phyloP scores from a whole-genome alignment of 176 grass and related monocot genomes.

The Otatea glauca region DNA sequence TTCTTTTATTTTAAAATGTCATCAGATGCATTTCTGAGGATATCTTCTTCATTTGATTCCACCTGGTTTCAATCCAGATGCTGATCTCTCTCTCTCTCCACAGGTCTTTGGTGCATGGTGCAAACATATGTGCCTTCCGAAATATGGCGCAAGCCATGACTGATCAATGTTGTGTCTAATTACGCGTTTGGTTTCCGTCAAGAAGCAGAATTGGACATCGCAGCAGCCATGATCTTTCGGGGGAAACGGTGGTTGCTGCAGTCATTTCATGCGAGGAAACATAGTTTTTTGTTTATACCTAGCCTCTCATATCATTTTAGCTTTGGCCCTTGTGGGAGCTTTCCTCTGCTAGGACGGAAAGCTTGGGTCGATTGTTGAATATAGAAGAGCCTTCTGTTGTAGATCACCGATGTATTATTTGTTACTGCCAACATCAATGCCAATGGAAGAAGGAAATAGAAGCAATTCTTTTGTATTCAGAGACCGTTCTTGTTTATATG shows the following conservation, averaged over 20 bases:
- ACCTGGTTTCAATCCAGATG: constrained; percentile 34
- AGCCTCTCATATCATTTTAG: not conserved
- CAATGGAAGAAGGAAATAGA: constrained; percentile 28
- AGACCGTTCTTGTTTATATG: not conserved
- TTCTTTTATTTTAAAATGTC: constrained; percentile 30
- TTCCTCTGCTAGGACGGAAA: not conserved
- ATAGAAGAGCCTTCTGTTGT: constrained; percentile 35
- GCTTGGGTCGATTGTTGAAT: constrained; percentile 10
- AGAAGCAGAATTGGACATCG: constrained; percentile 20
- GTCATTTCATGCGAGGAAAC: not conserved
- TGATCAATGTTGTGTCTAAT: constrained; percentile 93
- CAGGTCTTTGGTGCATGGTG: constrained; percentile 87
- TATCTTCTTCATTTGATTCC: constrained; percentile 21
- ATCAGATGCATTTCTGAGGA: not conserved
- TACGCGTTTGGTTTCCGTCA: constrained; percentile 28
- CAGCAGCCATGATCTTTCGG: not conserved
- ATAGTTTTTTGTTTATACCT: constrained; percentile 28
- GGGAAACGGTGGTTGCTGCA: not conserved
- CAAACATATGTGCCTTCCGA: constrained; percentile 88
- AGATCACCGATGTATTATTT: constrained; percentile 21
- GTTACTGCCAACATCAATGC: constrained; percentile 25
- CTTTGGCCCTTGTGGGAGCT: not conserved
- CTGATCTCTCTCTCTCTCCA: constrained; percentile 7
- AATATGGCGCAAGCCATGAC: constrained; percentile 96
- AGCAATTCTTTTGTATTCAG: constrained; percentile 9